Base-by-base conservation (phyloP, 2,329 filamentous ascomycete genomes). In the Juglanconis juglandina region DNA sequence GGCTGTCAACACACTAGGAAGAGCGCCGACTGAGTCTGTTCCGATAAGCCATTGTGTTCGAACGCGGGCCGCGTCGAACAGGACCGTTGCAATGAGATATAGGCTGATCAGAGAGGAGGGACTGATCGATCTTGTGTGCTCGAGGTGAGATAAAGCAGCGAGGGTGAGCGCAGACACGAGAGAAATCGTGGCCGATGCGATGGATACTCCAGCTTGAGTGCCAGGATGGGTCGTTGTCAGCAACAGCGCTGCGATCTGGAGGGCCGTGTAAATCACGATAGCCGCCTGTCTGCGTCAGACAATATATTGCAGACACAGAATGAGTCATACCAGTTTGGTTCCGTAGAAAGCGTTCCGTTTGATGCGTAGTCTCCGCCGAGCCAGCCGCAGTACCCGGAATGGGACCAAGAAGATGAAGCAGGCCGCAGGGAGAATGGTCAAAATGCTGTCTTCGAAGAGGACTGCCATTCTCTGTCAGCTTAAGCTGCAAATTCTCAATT, bases 91-190 rank as follows among this genome's bases (percentile, higher is more conserved):
- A 24, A 77, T 68, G 2, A 83, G 75, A 64, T 80, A 83, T 37
- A 74, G 53, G 54, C 76, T 77, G 48, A 83, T 68, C n/a, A 81
- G 62, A 39, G 76, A 73, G 0, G 80, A 82, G 2, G 81, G 79
- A 17, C 72, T 70, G 47, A 77, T 69, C 5, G 76, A 76, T 37
- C 74, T 74, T 17, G 70, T 66, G 64, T 83, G 81, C 64, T 83
- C 79, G 34, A 77, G 68, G 66, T 75, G 77, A 1, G 80, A 81
- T 37, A 80, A 68, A 11, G 75, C 56, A 49, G 68, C 65, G 11
- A 81, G 68, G 30, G 49, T 54, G 5, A 68, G 10, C 5, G 63
- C 63, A 9, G 63, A 59, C 17, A 60, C 56, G 14, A 69, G 44
- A n/a, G 57, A 49, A 17, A 68, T 54, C 33, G 56, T 59, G 17